phyloP scores from a whole-genome alignment of 108 stramenopile species.

The Fragilaria radians region DNA sequence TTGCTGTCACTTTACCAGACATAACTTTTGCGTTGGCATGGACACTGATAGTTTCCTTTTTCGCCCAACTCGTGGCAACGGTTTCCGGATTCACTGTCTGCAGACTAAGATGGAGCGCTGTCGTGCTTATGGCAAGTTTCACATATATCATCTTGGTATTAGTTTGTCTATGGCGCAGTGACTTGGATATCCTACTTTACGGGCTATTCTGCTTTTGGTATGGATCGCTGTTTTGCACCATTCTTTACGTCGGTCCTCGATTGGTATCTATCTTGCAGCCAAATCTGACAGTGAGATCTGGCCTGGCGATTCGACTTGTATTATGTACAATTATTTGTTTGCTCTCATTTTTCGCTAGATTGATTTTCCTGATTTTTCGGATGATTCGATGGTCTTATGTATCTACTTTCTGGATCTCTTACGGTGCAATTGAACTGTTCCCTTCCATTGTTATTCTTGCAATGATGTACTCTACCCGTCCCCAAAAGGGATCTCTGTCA shows the following conservation, averaged over 20 bases:
- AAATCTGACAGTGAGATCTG: constrained; percentile 12
- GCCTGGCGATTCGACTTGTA: constrained; percentile 29
- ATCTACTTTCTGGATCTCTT: constrained; percentile 38
- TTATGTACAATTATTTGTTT: constrained; percentile 28
- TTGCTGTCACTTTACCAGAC: constrained; percentile 44
- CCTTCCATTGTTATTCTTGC: constrained; percentile 30
- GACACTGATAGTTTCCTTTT: constrained; percentile 45
- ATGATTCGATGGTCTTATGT: constrained; percentile 23
- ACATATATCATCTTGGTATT: constrained; percentile 26
- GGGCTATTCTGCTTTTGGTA: constrained; percentile 41
- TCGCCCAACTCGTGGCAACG: constrained; percentile 46
- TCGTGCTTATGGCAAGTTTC: constrained; percentile 20
- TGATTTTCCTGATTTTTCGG: constrained; percentile 23
- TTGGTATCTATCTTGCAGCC: constrained; percentile 26
- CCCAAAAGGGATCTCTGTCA: too few relatives aligned
- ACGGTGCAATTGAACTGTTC: constrained; percentile 36
- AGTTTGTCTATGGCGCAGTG: constrained; percentile 21
- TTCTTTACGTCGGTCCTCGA: constrained; percentile 29
- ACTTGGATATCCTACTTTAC: constrained; percentile 34
- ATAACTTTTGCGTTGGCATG: constrained; percentile 49
- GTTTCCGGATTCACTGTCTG: constrained; percentile 22
- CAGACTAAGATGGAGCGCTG: constrained; percentile 17
- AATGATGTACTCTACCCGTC: constrained; percentile 19
- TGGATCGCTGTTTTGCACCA: constrained; percentile 37
- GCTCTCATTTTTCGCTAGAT: constrained; percentile 28